These are phyloP conservation scores for Nadsonia fulvescens DNA, from an alignment of 805 yeast species.

Conservation along the genomic window DNA sequence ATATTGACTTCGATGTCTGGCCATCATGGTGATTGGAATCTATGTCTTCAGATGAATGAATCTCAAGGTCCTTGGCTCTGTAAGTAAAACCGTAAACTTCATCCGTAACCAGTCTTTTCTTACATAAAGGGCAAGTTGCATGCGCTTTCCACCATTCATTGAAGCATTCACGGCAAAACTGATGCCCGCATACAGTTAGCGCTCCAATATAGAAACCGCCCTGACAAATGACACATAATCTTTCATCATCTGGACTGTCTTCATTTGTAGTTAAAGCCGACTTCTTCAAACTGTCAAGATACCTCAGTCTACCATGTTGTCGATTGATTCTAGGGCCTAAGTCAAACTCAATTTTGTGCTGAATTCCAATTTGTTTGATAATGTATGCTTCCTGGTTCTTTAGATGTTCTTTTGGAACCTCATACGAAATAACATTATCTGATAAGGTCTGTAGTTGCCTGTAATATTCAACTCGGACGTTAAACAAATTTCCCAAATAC, in stretches of 20 bases:
- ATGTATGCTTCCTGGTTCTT: too few species aligned
- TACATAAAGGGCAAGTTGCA: constrained; percentile 68
- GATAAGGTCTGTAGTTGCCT: constrained; percentile 73
- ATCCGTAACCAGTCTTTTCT: constrained; percentile 26
- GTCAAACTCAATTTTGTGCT: too few species aligned
- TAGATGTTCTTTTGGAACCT: constrained; percentile 17
- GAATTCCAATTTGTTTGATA: too few species aligned
- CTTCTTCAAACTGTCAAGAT: constrained; percentile 26
- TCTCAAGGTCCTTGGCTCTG: constrained; percentile 25
- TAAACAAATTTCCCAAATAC: constrained; percentile 45
- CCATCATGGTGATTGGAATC: constrained; percentile 16
- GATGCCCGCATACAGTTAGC: constrained; percentile 81
- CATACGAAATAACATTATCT: constrained; percentile 50
- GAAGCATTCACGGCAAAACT: constrained; percentile 70
- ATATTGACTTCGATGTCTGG: background rate
- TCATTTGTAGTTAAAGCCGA: constrained; percentile 10
- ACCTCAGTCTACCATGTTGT: constrained; percentile 20
- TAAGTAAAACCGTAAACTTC: constrained; percentile 58
- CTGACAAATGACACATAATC: constrained; percentile 64
- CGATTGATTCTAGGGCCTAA: constrained; percentile 11
- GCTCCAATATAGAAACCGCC: constrained; percentile 55
- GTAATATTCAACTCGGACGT: constrained; percentile 66
- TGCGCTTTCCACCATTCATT: constrained; percentile 48
- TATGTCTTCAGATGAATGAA: constrained; percentile 18
- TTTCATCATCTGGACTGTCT: constrained; percentile 21